These are phyloP conservation scores for Aspergillus quadrilineatus DNA, from an alignment of 2,329 filamentous ascomycete genomes.

Conservation along the genomic window DNA sequence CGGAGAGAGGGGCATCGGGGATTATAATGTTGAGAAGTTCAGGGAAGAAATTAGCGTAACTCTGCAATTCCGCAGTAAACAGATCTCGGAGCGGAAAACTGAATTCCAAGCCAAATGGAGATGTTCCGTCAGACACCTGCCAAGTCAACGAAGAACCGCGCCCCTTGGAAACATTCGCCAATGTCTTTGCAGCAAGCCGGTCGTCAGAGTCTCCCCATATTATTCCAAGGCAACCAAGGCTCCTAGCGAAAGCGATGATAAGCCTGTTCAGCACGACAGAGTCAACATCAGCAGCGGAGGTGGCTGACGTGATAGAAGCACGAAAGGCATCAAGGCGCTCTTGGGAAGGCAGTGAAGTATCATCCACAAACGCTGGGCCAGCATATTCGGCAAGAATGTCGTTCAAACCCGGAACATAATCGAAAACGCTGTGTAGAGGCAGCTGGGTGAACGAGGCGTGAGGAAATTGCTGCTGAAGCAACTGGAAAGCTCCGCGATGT, in stretches of 20 bases:
- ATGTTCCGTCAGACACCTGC: conserved; percentile 73
- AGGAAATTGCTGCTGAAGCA: conserved; percentile 61
- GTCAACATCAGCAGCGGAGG: conserved; percentile 72
- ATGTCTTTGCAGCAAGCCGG: conserved; percentile 77
- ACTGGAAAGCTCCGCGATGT: conserved; percentile 38
- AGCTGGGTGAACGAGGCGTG: conserved; percentile 63
- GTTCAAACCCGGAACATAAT: conserved; percentile 37
- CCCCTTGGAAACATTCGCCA: conserved; percentile 87
- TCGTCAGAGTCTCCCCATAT: conserved; percentile 87
- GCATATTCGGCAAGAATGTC: conserved; percentile 35
- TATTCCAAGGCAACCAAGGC: conserved; percentile 64
- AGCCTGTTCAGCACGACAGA: conserved; percentile 70
- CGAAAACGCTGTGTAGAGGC: conserved; percentile 63
- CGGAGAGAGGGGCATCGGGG: conserved; percentile 38
- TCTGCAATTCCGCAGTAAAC: conserved; percentile 73
- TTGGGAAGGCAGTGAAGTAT: conserved; percentile 33
- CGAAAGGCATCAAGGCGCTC: conserved; percentile 58
- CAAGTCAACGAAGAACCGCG: conserved; percentile 80
- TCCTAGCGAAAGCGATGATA: conserved; percentile 64
- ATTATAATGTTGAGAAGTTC: conserved; percentile 53
- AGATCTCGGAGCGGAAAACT: conserved; percentile 84
- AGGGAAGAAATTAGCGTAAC: conserved; percentile 60
- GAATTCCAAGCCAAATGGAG: conserved; percentile 59
- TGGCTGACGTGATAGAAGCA: conserved; percentile 65
- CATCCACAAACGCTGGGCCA: conserved; percentile 26